A percentile compares a stretch with the other conserved stretches of the same genome.
Conservation (phyloP, 495 filamentous ascomycete species). For the Penicillium daleae region DNA sequence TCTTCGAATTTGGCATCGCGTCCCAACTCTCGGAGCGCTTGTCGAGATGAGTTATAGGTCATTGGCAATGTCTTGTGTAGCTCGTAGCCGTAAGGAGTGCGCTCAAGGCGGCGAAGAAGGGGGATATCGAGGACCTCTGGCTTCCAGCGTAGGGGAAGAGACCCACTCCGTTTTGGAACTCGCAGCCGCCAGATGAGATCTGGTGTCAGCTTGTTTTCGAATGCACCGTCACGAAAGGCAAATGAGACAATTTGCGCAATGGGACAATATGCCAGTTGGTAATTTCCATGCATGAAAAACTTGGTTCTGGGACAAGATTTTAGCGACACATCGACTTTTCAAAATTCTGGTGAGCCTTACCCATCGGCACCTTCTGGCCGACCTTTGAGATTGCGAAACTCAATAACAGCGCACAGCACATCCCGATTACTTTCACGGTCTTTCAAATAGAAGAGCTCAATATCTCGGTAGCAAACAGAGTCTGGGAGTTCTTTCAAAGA, state of each 20-base stretch:
- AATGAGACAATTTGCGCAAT: conserved; percentile 36
- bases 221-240: conserved; percentile 33
- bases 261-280: conserved; percentile 36
- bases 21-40: conserved; percentile 24
- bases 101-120: conserved; percentile 29
- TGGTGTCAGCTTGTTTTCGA: conserved; percentile 34
- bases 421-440: conserved; percentile 32
- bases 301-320: conserved; percentile 30
- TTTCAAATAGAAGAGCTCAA: conserved; percentile 35
- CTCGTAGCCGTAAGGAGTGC: conserved; percentile 28
- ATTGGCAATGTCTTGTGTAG: conserved; percentile 30
- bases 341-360: conserved; percentile 16
- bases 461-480: conserved; percentile 35
- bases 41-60: conserved; percentile 27
- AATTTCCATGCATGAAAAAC: conserved; percentile 39
- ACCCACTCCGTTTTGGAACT: conserved; percentile 30
- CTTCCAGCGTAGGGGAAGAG: conserved; percentile 32
- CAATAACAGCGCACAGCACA: conserved; percentile 33
- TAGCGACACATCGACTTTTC: conserved; percentile 15
- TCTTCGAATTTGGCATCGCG: conserved; percentile 35
- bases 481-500: conserved; percentile 27
- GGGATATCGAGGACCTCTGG: conserved; percentile 31
- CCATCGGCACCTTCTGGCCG: conserved; percentile 30
- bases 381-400: conserved; percentile 38
- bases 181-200: conserved; percentile 34